phyloP scores from a whole-genome alignment of 805 yeast genomes.

The Maudiozyma serrabonitensis region DNA sequence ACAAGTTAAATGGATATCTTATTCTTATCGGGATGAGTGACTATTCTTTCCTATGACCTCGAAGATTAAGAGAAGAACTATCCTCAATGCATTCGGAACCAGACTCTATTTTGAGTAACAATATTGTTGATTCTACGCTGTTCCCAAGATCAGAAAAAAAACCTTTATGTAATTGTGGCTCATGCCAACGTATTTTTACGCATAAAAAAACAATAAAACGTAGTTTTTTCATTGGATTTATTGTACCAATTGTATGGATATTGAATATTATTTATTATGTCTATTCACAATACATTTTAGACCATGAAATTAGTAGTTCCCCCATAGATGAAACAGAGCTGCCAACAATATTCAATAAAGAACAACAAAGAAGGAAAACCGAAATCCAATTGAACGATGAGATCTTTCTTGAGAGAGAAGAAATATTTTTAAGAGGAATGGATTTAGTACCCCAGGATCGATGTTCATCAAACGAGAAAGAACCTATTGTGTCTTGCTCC shows the following conservation, averaged over 20 bases:
- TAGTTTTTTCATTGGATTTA: constrained; percentile 16
- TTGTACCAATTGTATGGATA: constrained; percentile 19
- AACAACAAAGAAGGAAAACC: constrained; percentile 4
- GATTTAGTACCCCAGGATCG: too few species aligned
- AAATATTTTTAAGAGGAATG: not conserved
- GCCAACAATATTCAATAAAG: constrained; percentile 23
- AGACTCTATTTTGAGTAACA: too few species aligned
- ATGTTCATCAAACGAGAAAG: not conserved
- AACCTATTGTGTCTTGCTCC: not conserved
- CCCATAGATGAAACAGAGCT: constrained; percentile 17
- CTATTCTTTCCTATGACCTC: not conserved
- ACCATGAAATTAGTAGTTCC: constrained; percentile 17
- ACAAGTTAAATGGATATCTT: too few species aligned
- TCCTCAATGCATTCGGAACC: not conserved
- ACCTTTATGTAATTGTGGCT: not conserved
- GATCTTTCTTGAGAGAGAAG: not conserved
- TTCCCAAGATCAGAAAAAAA: too few species aligned
- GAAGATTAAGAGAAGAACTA: not conserved
- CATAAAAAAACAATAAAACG: not conserved
- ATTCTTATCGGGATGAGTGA: too few species aligned
- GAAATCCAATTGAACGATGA: not conserved
- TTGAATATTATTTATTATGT: constrained; percentile 10
- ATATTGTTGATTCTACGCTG: too few species aligned
- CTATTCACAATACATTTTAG: constrained; percentile 13
- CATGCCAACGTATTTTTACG: not conserved